phyloP scores from a whole-genome alignment of 495 filamentous ascomycete genomes.

The Xylaria longipes region DNA sequence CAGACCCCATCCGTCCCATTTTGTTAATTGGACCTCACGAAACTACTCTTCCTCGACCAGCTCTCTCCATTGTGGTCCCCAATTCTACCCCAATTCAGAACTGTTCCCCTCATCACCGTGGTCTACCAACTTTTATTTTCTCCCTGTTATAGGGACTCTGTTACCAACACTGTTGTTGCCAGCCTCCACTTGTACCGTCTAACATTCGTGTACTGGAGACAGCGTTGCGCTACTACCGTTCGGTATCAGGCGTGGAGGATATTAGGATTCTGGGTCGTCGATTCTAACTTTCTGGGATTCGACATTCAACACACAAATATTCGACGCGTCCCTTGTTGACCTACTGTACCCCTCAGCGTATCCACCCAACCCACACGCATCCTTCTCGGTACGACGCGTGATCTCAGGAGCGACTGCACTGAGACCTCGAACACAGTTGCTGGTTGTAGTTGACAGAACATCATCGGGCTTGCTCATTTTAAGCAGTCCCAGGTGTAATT shows the following conservation, averaged over 20 bases:
- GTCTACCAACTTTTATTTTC: slow-evolving; percentile 28
- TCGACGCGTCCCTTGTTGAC: slow-evolving; percentile 23
- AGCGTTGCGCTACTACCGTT: slow-evolving; percentile 34
- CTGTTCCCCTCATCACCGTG: slow-evolving; percentile 37
- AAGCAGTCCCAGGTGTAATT: slow-evolving; percentile 37
- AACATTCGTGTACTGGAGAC: slow-evolving; percentile 37
- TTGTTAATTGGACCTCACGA: slow-evolving; percentile 44
- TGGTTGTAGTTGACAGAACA: slow-evolving; percentile 26
- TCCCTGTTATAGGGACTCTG: slow-evolving; percentile 26
- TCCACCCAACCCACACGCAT: slow-evolving; percentile 31
- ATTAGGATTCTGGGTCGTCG: slow-evolving; percentile 31
- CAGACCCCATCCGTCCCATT: slow-evolving; percentile 62
- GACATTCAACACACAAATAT: slow-evolving; percentile 9
- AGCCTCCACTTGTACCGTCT: slow-evolving; percentile 28
- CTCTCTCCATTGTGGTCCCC: slow-evolving; percentile 40
- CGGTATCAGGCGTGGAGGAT: slow-evolving; percentile 44
- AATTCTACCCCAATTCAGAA: slow-evolving; percentile 45
- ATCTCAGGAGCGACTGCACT: slow-evolving; percentile 10
- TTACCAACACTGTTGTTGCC: slow-evolving; percentile 35
- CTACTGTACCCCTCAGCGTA: slow-evolving; percentile 30
- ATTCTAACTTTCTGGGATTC: slow-evolving; percentile 28
- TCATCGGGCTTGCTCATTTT: slow-evolving; percentile 32
- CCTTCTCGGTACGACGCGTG: slow-evolving; percentile 20
- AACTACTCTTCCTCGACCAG: slow-evolving; percentile 39
- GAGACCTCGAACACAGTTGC: not conserved